Evolutionary conservation across 2,329 filamentous ascomycete species (phyloP).

Genomic region (Aspergillus luchuensis): DNA sequence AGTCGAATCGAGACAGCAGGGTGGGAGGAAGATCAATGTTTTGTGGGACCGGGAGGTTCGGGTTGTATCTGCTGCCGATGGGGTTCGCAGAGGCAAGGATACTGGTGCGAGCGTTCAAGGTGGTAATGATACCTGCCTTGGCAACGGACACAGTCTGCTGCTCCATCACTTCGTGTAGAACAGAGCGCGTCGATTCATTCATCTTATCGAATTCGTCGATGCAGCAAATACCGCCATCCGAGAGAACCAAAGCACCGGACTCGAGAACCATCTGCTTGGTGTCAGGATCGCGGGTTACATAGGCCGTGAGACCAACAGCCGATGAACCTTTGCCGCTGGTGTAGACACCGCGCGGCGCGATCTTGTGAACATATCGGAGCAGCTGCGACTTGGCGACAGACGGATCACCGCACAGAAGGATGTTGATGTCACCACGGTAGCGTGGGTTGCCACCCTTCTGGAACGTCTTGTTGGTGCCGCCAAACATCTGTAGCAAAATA

Average conservation of each 20-base stretch:
- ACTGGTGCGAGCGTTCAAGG: conserved; percentile 89
- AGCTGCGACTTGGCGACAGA: conserved; percentile 96
- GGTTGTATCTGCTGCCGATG: conserved; percentile 97
- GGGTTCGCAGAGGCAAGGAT: conserved; percentile 97
- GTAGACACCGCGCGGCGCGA: conserved; percentile 83
- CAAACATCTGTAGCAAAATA: conserved; percentile 92
- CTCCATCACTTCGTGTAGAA: conserved; percentile 79
- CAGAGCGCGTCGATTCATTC: conserved; percentile 72
- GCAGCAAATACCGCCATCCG: conserved; percentile 74
- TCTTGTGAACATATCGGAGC: conserved; percentile 93
- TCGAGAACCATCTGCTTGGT: conserved; percentile 73
- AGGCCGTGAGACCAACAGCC: conserved; percentile 75
- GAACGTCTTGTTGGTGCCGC: conserved; percentile 97
- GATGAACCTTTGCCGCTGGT: conserved; percentile 76
- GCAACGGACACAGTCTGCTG: conserved; percentile 78
- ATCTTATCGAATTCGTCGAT: conserved; percentile 83
- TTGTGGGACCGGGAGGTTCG: conserved; percentile 90
- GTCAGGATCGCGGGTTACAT: conserved; percentile 73
- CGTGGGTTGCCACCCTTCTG: conserved; percentile 93
- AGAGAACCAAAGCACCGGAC: conserved; percentile 72
- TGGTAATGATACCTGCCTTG: conserved; percentile 79
- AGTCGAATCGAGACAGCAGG: conserved; percentile 89
- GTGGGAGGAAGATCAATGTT: conserved; percentile 98
- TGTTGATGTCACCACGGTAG: conserved; percentile 96
- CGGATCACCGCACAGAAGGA: conserved; percentile 93